Conservation (phyloP, 768 basidiomycete species). For the Harrya chromipes region DNA sequence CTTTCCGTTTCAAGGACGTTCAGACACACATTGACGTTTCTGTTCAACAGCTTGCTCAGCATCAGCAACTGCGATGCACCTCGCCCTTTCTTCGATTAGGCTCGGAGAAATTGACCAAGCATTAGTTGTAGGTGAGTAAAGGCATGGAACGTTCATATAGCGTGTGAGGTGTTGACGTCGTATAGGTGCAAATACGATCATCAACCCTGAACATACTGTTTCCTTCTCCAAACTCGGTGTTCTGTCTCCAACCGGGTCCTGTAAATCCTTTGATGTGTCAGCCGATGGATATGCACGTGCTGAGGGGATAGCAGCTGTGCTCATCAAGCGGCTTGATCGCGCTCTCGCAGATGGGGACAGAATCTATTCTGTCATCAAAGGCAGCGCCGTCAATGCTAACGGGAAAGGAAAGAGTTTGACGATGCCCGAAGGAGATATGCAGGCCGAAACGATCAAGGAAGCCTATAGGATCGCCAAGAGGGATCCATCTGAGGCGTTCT, state of each 20-base stretch:
- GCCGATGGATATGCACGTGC: constrained; percentile 33
- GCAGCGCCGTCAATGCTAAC: constrained; percentile 33
- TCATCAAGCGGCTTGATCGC: constrained; percentile 34
- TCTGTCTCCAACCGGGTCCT: constrained; percentile 35
- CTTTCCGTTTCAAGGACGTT: neutral
- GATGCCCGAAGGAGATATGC: constrained; percentile 34
- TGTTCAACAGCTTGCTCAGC: constrained; percentile 39
- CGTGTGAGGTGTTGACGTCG: neutral
- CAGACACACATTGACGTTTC: neutral
- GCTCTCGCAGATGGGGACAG: constrained; percentile 30
- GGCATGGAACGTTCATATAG: neutral
- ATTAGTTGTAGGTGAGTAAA: constrained; percentile 34
- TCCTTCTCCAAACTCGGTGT: constrained; percentile 30
- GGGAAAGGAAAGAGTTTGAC: constrained; percentile 35
- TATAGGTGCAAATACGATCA: constrained; percentile 27
- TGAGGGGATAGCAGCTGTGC: constrained; percentile 30
- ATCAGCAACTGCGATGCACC: constrained; percentile 43
- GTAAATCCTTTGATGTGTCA: constrained; percentile 31
- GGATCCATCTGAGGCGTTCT: constrained; percentile 42
- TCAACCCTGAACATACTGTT: constrained; percentile 27
- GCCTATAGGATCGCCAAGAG: constrained; percentile 29
- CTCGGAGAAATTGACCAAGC: constrained; percentile 47
- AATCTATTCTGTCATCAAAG: constrained; percentile 30
- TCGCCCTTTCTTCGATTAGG: constrained; percentile 43
- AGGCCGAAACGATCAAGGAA: constrained; percentile 31